Evolutionary conservation across 108 stramenopile species (phyloP).

Genomic region (Discostella pseudostelligera): DNA sequence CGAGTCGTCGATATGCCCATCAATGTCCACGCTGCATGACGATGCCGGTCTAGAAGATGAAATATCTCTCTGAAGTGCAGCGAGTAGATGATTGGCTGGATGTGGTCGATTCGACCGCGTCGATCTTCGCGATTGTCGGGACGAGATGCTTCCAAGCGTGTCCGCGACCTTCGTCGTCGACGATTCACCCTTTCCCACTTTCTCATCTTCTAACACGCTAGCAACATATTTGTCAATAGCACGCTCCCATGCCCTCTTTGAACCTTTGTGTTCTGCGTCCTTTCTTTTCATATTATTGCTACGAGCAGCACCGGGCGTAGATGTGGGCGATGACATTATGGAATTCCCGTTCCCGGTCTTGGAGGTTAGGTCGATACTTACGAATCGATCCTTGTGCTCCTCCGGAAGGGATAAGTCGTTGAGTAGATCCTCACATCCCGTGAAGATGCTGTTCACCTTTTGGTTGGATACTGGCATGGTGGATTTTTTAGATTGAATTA

Average conservation of each 20-base stretch:
- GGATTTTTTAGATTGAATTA: not conserved
- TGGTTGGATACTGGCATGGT: slow-evolving; percentile 8
- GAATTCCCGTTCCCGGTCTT: not conserved
- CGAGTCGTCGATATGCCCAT: slow-evolving; percentile 28
- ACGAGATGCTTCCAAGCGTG: not conserved
- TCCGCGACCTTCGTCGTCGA: slow-evolving; percentile 11
- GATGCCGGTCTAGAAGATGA: not conserved
- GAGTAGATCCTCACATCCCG: slow-evolving; percentile 11
- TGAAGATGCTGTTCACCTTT: not conserved
- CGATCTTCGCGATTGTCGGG: not conserved
- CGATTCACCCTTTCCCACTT: slow-evolving; percentile 13
- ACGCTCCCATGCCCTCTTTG: slow-evolving; percentile 18
- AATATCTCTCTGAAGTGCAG: slow-evolving; percentile 1
- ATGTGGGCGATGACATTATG: slow-evolving; percentile 6
- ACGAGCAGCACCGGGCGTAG: slow-evolving; percentile 1
- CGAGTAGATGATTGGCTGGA: slow-evolving; percentile 20
- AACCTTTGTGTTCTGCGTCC: slow-evolving; percentile 2
- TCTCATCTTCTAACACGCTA: slow-evolving; percentile 30
- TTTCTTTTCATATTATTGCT: not conserved
- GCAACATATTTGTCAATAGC: slow-evolving; percentile 44
- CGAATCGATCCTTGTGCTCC: slow-evolving; percentile 8
- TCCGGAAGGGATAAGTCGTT: slow-evolving; percentile 15
- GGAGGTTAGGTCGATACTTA: slow-evolving; percentile 5
- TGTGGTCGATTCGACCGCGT: not conserved
- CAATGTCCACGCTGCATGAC: not conserved